Conservation (phyloP, 2,329 filamentous ascomycete genomes). For the Claviceps sp. region DNA sequence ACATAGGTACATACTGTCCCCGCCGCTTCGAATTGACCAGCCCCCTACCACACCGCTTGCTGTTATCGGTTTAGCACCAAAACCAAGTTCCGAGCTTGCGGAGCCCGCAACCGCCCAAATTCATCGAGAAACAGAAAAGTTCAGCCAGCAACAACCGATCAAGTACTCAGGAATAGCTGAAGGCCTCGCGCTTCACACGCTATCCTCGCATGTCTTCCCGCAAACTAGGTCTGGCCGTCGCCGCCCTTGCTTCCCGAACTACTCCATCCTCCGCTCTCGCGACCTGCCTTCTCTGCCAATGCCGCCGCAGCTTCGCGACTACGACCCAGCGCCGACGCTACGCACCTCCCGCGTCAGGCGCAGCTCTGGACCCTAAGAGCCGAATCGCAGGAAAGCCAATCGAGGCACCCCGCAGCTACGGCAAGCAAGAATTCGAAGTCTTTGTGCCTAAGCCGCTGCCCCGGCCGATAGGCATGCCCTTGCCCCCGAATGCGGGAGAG, state of each 20-base stretch:
- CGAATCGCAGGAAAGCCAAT: constrained; percentile 33
- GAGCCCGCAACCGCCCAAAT: background rate
- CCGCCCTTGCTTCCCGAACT: constrained; percentile 10
- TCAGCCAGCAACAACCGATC: background rate
- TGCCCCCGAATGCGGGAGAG: constrained; percentile 62
- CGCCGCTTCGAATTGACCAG: background rate
- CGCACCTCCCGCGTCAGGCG: constrained; percentile 22
- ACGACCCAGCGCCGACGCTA: constrained; percentile 22
- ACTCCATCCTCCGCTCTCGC: constrained; percentile 17
- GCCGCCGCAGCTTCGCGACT: constrained; percentile 33
- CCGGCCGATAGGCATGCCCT: constrained; percentile 69
- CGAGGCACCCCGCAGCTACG: constrained; percentile 46
- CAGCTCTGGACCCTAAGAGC: constrained; percentile 24
- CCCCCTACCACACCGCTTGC: background rate
- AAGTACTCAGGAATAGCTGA: too few relatives aligned
- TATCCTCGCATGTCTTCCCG: constrained; percentile 17
- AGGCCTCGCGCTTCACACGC: background rate
- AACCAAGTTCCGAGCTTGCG: background rate
- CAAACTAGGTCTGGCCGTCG: constrained; percentile 17
- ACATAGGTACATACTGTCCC: too few relatives aligned
- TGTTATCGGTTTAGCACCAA: background rate
- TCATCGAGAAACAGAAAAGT: background rate
- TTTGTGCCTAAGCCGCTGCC: constrained; percentile 47
- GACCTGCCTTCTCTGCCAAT: constrained; percentile 37
- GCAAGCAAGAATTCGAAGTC: constrained; percentile 34